Evolutionary conservation across 2,329 filamentous ascomycete genomes (phyloP), one percentile per base, ranked within the genome.

Genomic region (Ceratocystiopsis brevicomis): DNA sequence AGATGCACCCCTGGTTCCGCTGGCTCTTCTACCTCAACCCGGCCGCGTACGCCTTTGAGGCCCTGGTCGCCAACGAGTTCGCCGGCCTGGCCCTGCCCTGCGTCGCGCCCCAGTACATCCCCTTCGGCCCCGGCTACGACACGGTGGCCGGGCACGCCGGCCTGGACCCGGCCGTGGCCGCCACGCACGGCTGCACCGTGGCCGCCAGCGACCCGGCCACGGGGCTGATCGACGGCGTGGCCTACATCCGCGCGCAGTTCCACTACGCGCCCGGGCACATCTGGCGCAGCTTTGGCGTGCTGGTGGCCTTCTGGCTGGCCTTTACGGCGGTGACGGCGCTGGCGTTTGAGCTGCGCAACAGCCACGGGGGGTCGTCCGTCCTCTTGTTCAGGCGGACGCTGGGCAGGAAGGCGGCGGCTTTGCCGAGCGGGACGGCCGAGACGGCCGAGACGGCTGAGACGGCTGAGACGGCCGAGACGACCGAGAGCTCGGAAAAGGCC

Each of bases 261-360:
- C 8, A 14, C 3, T 83, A 81, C 53, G 62, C 59, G 5, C 59
- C 68, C 1, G 58, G 61, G 1, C 69, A 83, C 50, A 59, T 78
- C 9, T 83, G 79, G 79, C 74, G 82, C 4, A 86, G 88, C 55
- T 85, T 82, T 53, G 82, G 79, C 32, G 76, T 87, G 4, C 60
- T 90, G 1, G 10, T 87, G 50, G 82, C 78, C 0, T 90, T 84
- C 54, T 68, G 71, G 52, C 6, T 73, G 16, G 68, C 75, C 53
- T 47, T 46, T 3, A 45, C 47, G 14, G 11, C 11, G 10, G 18
- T 47, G 3, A 49, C 45, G 74, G 73, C 76, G 50, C 71, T 75
- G 1, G 65, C 83, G 1, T 67, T 85, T 6, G 92, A 88, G 53
- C 71, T 92, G 14, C 45, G 47, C 40, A 47, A 88, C 30, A 88